Conservation (phyloP, 345 rosid species). For the Isatis tinctoria region DNA sequence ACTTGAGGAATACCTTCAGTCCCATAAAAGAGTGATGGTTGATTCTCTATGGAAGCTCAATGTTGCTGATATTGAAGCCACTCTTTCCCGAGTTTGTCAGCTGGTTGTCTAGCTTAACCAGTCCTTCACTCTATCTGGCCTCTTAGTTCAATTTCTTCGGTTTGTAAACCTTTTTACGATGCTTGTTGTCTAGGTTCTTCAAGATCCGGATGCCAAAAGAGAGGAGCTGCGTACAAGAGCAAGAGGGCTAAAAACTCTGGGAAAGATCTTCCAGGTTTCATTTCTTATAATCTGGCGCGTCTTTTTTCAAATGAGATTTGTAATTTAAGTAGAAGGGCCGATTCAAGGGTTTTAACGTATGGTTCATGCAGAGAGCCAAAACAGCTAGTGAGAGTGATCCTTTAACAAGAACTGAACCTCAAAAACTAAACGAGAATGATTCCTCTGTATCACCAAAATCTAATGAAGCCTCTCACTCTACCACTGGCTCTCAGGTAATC, state of each 20-base stretch:
- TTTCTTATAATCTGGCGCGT: not conserved
- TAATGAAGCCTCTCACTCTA: conserved; percentile 45
- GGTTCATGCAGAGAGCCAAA: conserved; percentile 53
- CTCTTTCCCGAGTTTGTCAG: conserved; percentile 94
- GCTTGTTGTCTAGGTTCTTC: conserved; percentile 68
- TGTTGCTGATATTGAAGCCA: conserved; percentile 94
- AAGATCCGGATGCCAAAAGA: conserved; percentile 72
- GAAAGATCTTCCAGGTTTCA: conserved; percentile 89
- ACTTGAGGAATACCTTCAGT: conserved; percentile 80
- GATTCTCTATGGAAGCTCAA: conserved; percentile 99
- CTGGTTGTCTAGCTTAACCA: conserved; percentile 59
- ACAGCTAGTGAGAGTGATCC: conserved; percentile 59
- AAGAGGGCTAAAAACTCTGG: conserved; percentile 87
- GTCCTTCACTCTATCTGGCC: conserved; percentile 7
- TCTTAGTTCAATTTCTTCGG: conserved; percentile 13
- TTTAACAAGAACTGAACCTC: conserved; percentile 30
- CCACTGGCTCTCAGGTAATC: conserved; percentile 56
- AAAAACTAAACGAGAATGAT: conserved; percentile 51
- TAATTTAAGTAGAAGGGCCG: not conserved
- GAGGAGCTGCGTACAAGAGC: conserved; percentile 93
- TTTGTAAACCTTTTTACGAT: conserved; percentile 25
- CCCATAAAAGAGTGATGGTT: conserved; percentile 87
- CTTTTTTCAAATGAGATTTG: conserved; percentile 1
- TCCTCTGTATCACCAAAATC: conserved; percentile 47
- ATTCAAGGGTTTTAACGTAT: not conserved